These are phyloP conservation scores for Hypseocharis bilobata DNA, from an alignment of 441 rosid species.

Conservation along the genomic window DNA sequence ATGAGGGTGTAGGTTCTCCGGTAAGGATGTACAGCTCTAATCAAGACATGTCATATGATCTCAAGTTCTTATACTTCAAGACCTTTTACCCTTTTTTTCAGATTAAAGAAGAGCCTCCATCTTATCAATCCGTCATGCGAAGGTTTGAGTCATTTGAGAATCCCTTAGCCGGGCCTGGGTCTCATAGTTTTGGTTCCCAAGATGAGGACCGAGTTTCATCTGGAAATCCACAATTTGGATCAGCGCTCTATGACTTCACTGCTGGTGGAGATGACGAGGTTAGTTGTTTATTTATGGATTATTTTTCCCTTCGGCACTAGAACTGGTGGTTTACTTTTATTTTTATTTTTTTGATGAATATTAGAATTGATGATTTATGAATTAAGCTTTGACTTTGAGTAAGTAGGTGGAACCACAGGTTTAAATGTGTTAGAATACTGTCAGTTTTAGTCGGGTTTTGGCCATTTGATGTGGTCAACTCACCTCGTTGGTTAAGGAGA, in stretches of 20 bases:
- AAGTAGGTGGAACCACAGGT: background rate
- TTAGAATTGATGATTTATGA: no score
- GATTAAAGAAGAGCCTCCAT: conserved; percentile 92
- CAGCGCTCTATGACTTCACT: conserved; percentile 87
- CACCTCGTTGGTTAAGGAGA: background rate
- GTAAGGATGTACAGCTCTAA: conserved; percentile 32
- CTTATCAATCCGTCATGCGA: conserved; percentile 55
- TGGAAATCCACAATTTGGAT: conserved; percentile 55
- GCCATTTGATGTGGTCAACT: background rate
- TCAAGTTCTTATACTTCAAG: conserved; percentile 19
- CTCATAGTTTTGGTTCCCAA: conserved; percentile 55
- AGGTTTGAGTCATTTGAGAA: conserved; percentile 66
- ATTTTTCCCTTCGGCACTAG: conserved; percentile 1
- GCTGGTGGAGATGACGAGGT: conserved; percentile 99
- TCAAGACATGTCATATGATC: background rate
- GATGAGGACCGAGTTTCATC: conserved; percentile 57
- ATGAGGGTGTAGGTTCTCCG: conserved; percentile 66
- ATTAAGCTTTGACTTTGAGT: conserved; percentile 3
- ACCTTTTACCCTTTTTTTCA: conserved; percentile 21
- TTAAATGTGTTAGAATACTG: background rate
- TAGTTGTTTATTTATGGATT: conserved; percentile 12
- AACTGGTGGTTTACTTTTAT: background rate
- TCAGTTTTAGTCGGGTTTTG: background rate
- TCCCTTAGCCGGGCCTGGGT: conserved; percentile 51
- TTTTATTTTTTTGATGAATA: background rate